phyloP scores from a whole-genome alignment of 2,329 filamentous ascomycete species.

The Aureobasidium lini region DNA sequence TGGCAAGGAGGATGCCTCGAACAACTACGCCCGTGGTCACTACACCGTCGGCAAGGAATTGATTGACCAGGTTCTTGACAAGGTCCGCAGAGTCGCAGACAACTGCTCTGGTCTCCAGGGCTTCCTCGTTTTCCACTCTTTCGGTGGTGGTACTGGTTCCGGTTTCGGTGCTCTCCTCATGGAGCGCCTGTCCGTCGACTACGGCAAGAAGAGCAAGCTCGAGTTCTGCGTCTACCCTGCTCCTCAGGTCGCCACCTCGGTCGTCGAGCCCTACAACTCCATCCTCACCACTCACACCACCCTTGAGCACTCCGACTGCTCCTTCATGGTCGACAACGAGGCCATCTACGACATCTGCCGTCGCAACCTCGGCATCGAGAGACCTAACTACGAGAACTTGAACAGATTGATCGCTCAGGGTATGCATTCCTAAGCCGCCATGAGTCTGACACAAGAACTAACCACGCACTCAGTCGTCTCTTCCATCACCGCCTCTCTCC shows the following conservation, averaged over 20 bases:
- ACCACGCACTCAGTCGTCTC: slow-evolving; percentile 64
- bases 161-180: slow-evolving; percentile 97
- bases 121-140: slow-evolving; percentile 99
- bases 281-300: slow-evolving; percentile 99
- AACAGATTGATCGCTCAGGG: slow-evolving; percentile 98
- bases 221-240: slow-evolving; percentile 99
- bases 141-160: slow-evolving; percentile 97
- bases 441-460: not conserved
- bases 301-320: slow-evolving; percentile 98
- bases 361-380: slow-evolving; percentile 92
- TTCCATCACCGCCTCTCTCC: slow-evolving; percentile 95
- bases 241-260: slow-evolving; percentile 91
- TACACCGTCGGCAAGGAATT: slow-evolving; percentile 99
- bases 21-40: slow-evolving; percentile 99
- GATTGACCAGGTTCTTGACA: slow-evolving; percentile 95
- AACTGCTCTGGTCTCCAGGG: slow-evolving; percentile 97
- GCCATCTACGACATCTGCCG: slow-evolving; percentile 99
- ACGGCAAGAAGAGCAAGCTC: slow-evolving; percentile 99
- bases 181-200: slow-evolving; percentile 98
- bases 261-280: slow-evolving; percentile 99
- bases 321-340: slow-evolving; percentile 99
- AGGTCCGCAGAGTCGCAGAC: slow-evolving; percentile 94
- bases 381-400: slow-evolving; percentile 96
- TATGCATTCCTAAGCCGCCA: slow-evolving; percentile 33
- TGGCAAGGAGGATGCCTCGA: slow-evolving; percentile 99